phyloP scores from a whole-genome alignment of 306 rosid species.

The Prinsepia uniflora region DNA sequence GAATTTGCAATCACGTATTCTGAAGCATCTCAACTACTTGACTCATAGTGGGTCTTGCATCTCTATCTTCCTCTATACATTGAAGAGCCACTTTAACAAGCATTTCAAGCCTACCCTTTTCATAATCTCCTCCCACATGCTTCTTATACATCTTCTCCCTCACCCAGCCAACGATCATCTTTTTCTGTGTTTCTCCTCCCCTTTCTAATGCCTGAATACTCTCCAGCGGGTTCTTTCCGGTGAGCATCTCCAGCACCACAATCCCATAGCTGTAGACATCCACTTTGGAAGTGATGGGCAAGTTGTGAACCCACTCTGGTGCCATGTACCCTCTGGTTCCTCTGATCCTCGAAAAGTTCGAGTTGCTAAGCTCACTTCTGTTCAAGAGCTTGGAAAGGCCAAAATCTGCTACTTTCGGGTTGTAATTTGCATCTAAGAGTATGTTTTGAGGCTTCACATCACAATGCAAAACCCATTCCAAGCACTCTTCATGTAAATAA shows the following conservation, averaged over 20 bases:
- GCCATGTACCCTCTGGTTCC: constrained; percentile 76
- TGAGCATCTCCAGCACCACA: constrained; percentile 53
- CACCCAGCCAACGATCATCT: constrained; percentile 37
- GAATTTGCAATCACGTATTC: constrained; percentile 2
- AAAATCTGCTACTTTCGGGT: constrained; percentile 60
- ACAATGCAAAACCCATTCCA: constrained; percentile 69
- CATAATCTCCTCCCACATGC: constrained; percentile 20
- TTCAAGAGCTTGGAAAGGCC: constrained; percentile 45
- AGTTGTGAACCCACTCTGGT: constrained; percentile 60
- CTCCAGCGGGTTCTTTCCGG: constrained; percentile 33
- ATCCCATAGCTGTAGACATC: constrained; percentile 67
- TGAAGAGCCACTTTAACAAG: constrained; percentile 34
- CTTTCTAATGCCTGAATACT: constrained; percentile 14
- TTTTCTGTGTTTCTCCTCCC: constrained; percentile 21
- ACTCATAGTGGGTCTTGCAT: constrained; percentile 55
- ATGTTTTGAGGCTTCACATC: constrained; percentile 71
- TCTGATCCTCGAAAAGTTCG: constrained; percentile 41
- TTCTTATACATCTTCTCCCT: constrained; percentile 17
- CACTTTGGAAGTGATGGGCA: constrained; percentile 49
- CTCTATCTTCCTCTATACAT: constrained; percentile 51
- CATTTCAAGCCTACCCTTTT: constrained; percentile 29
- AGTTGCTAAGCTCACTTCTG: constrained; percentile 27
- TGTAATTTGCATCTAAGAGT: constrained; percentile 41
- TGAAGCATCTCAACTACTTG: constrained; percentile 50
- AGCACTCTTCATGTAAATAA: constrained; percentile 61